These are phyloP conservation scores for Clonostachys sp. DNA, from an alignment of 2,329 filamentous ascomycete species.

Conservation along the genomic window DNA sequence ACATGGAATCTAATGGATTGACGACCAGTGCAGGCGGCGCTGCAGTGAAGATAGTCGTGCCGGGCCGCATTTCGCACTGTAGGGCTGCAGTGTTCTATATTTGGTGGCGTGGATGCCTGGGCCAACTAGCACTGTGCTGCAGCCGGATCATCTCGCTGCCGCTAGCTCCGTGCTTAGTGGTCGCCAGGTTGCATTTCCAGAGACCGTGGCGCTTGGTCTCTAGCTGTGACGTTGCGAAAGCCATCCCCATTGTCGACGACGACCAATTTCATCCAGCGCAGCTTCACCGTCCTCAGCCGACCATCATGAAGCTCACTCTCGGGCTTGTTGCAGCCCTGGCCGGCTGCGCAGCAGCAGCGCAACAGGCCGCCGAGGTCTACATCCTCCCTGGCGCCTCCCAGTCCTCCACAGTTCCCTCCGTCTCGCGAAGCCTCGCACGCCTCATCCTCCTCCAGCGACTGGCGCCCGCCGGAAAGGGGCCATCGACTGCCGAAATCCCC, in stretches of 20 bases:
- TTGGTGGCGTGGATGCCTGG: neutral
- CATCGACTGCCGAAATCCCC: slow-evolving; percentile 40
- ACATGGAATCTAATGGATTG: too few relatives aligned
- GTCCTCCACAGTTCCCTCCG: slow-evolving; percentile 26
- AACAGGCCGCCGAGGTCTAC: slow-evolving; percentile 46
- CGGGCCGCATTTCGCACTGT: neutral
- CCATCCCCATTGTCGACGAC: neutral
- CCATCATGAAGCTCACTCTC: slow-evolving; percentile 36
- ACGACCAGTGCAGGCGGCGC: too few relatives aligned
- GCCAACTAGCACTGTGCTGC: neutral
- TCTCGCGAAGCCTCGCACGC: slow-evolving; percentile 50
- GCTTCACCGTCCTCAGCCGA: slow-evolving; percentile 19
- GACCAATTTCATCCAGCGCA: slow-evolving; percentile 14
- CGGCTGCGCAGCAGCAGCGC: slow-evolving; percentile 29
- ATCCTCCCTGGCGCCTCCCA: slow-evolving; percentile 30
- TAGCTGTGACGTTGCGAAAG: slow-evolving; percentile 3
- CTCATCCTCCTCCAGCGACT: slow-evolving; percentile 56
- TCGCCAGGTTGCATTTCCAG: too few relatives aligned
- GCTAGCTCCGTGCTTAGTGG: neutral
- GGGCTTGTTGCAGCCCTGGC: slow-evolving; percentile 31
- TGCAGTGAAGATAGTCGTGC: too few relatives aligned
- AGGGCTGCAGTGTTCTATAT: neutral
- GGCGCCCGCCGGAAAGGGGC: slow-evolving; percentile 38
- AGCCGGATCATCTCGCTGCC: slow-evolving; percentile 1
- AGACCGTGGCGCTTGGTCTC: neutral